These are phyloP conservation scores for Melampsora medusae DNA, from an alignment of 1,284 basidiomycete genomes.

Conservation along the genomic window DNA sequence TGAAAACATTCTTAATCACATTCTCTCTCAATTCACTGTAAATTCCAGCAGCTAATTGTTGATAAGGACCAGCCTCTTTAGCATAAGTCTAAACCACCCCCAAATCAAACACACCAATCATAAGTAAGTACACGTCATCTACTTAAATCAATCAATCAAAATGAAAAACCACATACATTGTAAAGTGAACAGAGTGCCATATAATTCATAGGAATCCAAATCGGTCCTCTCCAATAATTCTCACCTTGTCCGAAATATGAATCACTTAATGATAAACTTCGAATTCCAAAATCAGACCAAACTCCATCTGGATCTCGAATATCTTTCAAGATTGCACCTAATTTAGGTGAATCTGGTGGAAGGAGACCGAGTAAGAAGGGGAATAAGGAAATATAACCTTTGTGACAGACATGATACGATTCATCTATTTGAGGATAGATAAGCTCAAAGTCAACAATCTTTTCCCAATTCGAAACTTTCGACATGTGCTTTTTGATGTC, in stretches of 20 bases:
- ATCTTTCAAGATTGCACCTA: slow-evolving; percentile 74
- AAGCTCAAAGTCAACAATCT: neutral
- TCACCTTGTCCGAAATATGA: slow-evolving; percentile 85
- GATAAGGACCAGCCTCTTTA: slow-evolving; percentile 73
- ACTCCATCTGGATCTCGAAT: slow-evolving; percentile 75
- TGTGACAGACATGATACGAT: slow-evolving; percentile 82
- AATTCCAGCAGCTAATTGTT: slow-evolving; percentile 69
- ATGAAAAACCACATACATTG: slow-evolving; percentile 59
- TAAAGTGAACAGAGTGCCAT: slow-evolving; percentile 73
- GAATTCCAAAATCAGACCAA: slow-evolving; percentile 85
- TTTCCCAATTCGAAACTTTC: neutral
- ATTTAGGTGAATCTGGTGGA: slow-evolving; percentile 69
- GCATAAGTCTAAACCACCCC: slow-evolving; percentile 67
- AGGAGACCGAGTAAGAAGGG: slow-evolving; percentile 81
- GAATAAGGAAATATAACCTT: slow-evolving; percentile 88
- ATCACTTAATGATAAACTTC: slow-evolving; percentile 78
- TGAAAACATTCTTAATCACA: slow-evolving; percentile 78
- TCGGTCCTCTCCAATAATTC: slow-evolving; percentile 93
- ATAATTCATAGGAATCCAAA: slow-evolving; percentile 97
- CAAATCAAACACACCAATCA: neutral
- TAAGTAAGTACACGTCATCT: neutral
- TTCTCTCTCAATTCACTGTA: slow-evolving; percentile 77
- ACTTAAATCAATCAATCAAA: neutral
- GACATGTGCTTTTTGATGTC: neutral
- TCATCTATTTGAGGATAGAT: slow-evolving; percentile 64